Evolutionary conservation across 2,329 filamentous ascomycete genomes (phyloP).

Genomic region (Clarireedia sp.): DNA sequence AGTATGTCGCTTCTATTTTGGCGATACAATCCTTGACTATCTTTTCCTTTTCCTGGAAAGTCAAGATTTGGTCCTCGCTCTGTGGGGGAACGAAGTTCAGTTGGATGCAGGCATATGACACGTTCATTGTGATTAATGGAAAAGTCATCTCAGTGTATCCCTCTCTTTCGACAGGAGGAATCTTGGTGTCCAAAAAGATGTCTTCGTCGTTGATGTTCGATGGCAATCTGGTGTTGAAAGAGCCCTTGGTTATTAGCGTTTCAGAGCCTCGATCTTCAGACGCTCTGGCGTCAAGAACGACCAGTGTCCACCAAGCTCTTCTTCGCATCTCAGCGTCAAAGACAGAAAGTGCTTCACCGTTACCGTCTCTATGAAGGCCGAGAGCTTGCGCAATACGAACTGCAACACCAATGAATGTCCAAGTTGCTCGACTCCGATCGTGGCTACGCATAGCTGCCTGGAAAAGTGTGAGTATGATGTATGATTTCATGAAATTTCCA

Average conservation of each 20-base stretch:
- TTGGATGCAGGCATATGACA: background rate
- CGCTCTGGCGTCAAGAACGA: slow-evolving; percentile 38
- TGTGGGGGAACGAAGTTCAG: slow-evolving; percentile 9
- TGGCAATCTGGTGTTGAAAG: slow-evolving; percentile 40
- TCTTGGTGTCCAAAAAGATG: slow-evolving; percentile 24
- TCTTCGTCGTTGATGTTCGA: slow-evolving; percentile 46
- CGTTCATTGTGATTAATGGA: slow-evolving; percentile 8
- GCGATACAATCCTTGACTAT: slow-evolving; percentile 6
- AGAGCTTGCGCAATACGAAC: slow-evolving; percentile 32
- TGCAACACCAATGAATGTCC: slow-evolving; percentile 34
- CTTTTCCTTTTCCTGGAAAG: slow-evolving; percentile 4
- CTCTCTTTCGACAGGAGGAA: background rate
- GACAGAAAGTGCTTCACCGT: slow-evolving; percentile 37
- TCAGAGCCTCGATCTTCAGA: slow-evolving; percentile 43
- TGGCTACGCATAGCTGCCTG: slow-evolving; percentile 9
- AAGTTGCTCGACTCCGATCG: slow-evolving; percentile 31
- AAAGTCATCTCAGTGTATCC: slow-evolving; percentile 15
- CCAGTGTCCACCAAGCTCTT: slow-evolving; percentile 43
- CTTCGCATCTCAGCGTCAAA: slow-evolving; percentile 46
- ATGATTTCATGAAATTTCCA: too few species aligned
- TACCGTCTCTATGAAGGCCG: slow-evolving; percentile 43
- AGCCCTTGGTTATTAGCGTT: slow-evolving; percentile 34
- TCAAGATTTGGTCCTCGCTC: background rate
- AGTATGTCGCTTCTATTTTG: slow-evolving; percentile 2
- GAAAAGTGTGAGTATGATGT: too few species aligned